Evolutionary conservation across 1,284 basidiomycete species (phyloP), one percentile per base, ranked within the genome.

Genomic region (Pulveroboletus sp.): DNA sequence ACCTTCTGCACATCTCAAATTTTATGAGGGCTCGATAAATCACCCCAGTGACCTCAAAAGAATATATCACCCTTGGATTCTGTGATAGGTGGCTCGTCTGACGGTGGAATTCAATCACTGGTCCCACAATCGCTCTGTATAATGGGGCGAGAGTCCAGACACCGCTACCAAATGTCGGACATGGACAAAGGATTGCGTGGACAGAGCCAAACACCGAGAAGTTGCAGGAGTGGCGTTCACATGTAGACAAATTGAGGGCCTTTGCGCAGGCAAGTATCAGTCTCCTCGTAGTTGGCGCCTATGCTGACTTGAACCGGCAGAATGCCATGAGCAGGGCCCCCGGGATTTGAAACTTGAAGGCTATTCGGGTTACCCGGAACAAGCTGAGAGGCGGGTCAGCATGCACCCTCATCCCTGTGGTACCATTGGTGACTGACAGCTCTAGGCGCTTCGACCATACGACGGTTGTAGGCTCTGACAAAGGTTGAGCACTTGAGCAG

Each of bases 211-310:
- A 12, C 9, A 35, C 19, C 36, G 21, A 35, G 21, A 37, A 42
- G 33, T n/a, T 47, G 48, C 6, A 1, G 17, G 33, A 45, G 59
- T 65, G 61, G 64, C 41, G 36, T 52, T 37, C 7, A 11, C 45
- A 13, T 47, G 17, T 43, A 43, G 17, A 24, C 15, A 21, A 4
- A 1, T 5, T n/a, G 3, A n/a, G 36, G 19, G 44, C 39, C 19
- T 17, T 17, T 45, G 26, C 37, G 32, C 12, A 64, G 55, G 55
- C 49, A 19, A 64, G 64, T 54, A 58, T 19, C 44, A 1, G 16
- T 39, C 2, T 50, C 41, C 44, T 37, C 2, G 24, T 32, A 40
- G 16, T 54, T 10, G 5, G 13, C n/a, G 4, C 21, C 35, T 19
- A 9, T 4, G 29, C 10, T 48, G 24, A 48, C 32, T 24, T 9